phyloP scores from a whole-genome alignment of 2,329 filamentous ascomycete genomes.

The Ophiostoma sp. region DNA sequence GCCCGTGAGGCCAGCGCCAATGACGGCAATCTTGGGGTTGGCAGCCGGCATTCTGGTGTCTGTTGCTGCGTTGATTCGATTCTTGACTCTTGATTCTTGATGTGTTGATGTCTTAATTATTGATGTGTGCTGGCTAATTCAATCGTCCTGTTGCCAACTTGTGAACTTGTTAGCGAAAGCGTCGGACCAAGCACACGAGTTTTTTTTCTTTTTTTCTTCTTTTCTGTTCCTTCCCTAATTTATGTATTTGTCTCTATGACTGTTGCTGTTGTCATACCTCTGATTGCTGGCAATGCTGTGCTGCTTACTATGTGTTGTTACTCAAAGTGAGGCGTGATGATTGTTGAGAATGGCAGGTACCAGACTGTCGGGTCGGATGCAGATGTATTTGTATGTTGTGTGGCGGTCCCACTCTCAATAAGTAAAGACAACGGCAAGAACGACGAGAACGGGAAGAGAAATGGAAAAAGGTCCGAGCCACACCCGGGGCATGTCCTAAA shows the following conservation, averaged over 20 bases:
- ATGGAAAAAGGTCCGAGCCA: background rate
- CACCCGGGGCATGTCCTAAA: background rate
- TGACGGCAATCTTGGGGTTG: constrained; percentile 31
- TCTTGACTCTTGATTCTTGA: background rate
- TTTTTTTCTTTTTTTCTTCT: background rate
- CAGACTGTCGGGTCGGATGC: constrained; percentile 9
- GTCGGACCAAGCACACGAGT: background rate
- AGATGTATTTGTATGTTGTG: constrained; percentile 1
- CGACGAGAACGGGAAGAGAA: background rate
- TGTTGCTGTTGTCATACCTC: background rate
- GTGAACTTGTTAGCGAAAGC: background rate
- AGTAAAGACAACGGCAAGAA: background rate
- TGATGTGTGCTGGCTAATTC: background rate
- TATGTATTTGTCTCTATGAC: background rate
- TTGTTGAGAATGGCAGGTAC: constrained; percentile 4
- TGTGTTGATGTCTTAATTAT: background rate
- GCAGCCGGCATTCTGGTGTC: background rate
- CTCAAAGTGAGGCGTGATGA: constrained; percentile 2
- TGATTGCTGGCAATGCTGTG: too few relatives aligned
- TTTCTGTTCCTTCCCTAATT: background rate
- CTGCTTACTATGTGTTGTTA: too few relatives aligned
- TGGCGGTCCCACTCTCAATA: background rate
- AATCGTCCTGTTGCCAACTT: background rate
- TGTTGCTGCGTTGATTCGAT: background rate
- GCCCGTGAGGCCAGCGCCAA: constrained; percentile 38